phyloP scores from a whole-genome alignment of 306 rosid species.

The Abrus precatorius region DNA sequence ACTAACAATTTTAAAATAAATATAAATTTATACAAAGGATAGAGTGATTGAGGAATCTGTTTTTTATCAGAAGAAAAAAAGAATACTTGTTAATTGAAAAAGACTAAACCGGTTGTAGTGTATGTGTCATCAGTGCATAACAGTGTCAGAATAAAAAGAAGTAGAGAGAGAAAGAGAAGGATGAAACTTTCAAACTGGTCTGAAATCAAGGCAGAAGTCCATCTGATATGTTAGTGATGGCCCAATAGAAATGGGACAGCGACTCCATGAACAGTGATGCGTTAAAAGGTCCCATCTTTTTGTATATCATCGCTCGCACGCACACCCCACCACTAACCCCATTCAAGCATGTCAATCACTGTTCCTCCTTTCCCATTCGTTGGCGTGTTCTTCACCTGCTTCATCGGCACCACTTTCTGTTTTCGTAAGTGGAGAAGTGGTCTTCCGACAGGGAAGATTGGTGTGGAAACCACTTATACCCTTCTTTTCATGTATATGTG shows the following conservation, averaged over 20 bases:
- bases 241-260: slow-evolving; percentile 35
- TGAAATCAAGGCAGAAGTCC: slow-evolving; percentile 42
- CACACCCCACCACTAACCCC: neutral
- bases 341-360: neutral
- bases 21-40: neutral
- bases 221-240: slow-evolving; percentile 45
- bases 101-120: slow-evolving; percentile 12
- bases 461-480: neutral
- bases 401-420: slow-evolving; percentile 2
- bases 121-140: slow-evolving; percentile 22
- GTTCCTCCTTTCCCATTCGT: neutral
- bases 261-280: slow-evolving; percentile 35
- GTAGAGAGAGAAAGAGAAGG: neutral
- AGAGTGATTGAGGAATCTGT: neutral
- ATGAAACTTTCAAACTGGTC: slow-evolving; percentile 28
- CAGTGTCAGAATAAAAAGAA: slow-evolving; percentile 14
- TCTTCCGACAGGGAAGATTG: neutral
- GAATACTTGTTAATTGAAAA: slow-evolving; percentile 8
- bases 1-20: no score
- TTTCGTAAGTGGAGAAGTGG: neutral
- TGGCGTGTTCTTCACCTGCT: neutral
- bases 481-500: neutral
- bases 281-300: slow-evolving; percentile 20
- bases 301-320: neutral
- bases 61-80: neutral